Conservation (phyloP, 1,284 basidiomycete genomes). For the Sphaerobolus stellatus region DNA sequence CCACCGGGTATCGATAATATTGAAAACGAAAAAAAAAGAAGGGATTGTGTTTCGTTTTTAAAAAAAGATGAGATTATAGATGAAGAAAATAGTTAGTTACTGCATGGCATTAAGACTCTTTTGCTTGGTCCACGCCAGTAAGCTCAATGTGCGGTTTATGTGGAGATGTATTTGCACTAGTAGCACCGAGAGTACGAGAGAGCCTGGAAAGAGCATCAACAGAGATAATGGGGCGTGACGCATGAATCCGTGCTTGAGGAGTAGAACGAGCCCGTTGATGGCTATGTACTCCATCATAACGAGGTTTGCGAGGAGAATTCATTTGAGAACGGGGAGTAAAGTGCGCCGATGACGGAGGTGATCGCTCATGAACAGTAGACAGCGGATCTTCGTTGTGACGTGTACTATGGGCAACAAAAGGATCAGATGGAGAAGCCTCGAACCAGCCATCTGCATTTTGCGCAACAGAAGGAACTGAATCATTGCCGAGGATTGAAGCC, state of each 20-base stretch:
- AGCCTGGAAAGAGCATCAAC: constrained; percentile 64
- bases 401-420: no score
- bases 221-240: constrained; percentile 64
- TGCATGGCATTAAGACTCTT: no score
- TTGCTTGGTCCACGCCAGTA: constrained; percentile 20
- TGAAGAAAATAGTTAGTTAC: no score
- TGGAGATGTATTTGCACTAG: constrained; percentile 28
- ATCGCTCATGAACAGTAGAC: no score
- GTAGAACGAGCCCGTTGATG: constrained; percentile 65
- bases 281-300: no score
- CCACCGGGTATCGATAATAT: no score
- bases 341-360: no score
- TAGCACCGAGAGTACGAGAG: constrained; percentile 55
- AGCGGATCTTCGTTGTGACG: no score
- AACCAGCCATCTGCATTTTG: background rate
- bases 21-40: no score
- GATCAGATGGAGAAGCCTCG: no score
- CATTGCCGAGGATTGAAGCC: no score
- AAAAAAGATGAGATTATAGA: background rate
- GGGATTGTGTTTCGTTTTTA: background rate
- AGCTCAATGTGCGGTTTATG: constrained; percentile 10
- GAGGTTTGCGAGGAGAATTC: constrained; percentile 39
- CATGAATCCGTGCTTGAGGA: constrained; percentile 48
- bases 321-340: constrained; percentile 24
- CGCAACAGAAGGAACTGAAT: background rate